These are phyloP conservation scores for Paramarasmius palmivorus DNA, from an alignment of 1,284 basidiomycete genomes.

Conservation along the genomic window DNA sequence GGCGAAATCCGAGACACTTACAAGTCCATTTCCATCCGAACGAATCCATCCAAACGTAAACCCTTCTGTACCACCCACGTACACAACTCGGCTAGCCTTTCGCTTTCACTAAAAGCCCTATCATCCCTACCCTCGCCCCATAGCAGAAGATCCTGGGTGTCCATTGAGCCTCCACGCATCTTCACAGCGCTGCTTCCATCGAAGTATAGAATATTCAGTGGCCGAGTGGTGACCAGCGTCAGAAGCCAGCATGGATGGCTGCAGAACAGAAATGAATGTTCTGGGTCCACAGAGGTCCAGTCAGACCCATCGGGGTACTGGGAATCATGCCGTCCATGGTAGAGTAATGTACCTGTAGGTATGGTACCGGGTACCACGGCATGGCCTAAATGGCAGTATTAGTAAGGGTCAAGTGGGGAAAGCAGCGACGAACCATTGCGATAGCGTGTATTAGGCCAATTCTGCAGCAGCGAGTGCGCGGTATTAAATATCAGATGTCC, in stretches of 20 bases:
- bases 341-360: conserved; percentile 40
- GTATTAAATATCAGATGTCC: conserved; percentile 34
- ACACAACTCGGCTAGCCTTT: conserved; percentile 34
- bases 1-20: conserved; percentile 24
- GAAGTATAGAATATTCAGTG: conserved; percentile 43
- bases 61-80: conserved; percentile 30
- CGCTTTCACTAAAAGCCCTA: conserved; percentile 23
- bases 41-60: conserved; percentile 36
- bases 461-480: conserved; percentile 36
- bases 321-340: conserved; percentile 31
- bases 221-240: conserved; percentile 34
- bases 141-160: conserved; percentile 42
- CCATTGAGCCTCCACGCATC: conserved; percentile 34
- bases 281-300: conserved; percentile 44
- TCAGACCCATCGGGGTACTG: conserved; percentile 36
- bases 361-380: conserved; percentile 41
- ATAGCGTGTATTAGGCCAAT: conserved; percentile 45
- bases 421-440: conserved; percentile 33
- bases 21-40: conserved; percentile 53
- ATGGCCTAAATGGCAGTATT: conserved; percentile 33
- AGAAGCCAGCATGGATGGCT: conserved; percentile 35
- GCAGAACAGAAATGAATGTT: conserved; percentile 43
- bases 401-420: not conserved
- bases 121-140: conserved; percentile 30
- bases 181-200: conserved; percentile 43